phyloP scores from a whole-genome alignment of 2,329 filamentous ascomycete genomes.

The Pseudogymnoascus sp. region DNA sequence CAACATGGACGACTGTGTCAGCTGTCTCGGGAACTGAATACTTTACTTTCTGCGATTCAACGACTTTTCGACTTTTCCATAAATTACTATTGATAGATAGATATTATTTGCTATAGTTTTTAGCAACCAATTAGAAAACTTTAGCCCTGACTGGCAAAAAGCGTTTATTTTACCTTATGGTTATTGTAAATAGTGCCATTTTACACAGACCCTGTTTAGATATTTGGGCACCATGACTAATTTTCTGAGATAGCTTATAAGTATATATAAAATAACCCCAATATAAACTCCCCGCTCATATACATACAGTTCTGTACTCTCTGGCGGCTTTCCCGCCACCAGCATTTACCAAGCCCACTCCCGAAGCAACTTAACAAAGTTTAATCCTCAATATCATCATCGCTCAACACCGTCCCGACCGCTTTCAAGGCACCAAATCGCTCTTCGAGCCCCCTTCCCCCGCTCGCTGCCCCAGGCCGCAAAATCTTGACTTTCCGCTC shows the following conservation, averaged over 20 bases:
- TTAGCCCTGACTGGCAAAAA: not conserved
- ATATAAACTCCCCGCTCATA: not conserved
- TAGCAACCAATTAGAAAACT: not conserved
- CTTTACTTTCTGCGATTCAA: not conserved
- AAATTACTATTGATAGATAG: not conserved
- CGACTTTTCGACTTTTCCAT: not conserved
- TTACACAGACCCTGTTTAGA: not conserved
- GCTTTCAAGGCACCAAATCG: conserved; percentile 23
- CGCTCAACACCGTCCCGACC: conserved; percentile 62
- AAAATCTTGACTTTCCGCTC: conserved; percentile 17
- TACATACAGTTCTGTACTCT: not conserved
- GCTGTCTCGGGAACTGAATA: not conserved
- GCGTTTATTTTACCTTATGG: not conserved
- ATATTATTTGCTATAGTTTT: not conserved
- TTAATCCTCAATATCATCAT: conserved; percentile 74
- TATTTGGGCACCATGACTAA: not conserved
- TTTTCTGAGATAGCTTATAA: not conserved
- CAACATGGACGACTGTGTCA: too few species aligned
- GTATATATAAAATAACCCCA: not conserved
- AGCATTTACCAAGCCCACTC: not conserved
- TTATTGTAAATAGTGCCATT: not conserved
- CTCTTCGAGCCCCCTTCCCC: conserved; percentile 13
- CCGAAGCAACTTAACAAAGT: not conserved
- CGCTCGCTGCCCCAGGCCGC: conserved; percentile 16
- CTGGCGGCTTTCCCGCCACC: not conserved